phyloP scores from a whole-genome alignment of 345 rosid species.

The Murraya koenigii region DNA sequence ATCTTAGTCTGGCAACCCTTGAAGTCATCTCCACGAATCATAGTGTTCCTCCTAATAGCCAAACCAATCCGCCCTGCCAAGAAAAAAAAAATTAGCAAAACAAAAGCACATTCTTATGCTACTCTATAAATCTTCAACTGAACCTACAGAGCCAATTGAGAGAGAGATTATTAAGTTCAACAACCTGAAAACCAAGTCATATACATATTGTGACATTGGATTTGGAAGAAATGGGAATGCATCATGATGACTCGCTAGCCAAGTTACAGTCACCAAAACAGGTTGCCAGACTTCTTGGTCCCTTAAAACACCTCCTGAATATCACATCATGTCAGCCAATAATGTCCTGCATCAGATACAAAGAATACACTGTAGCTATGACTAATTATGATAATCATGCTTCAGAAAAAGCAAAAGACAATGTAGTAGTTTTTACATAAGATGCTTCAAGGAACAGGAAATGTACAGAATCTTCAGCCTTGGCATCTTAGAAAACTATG shows the following conservation, averaged over 20 bases:
- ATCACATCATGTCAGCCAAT: no score
- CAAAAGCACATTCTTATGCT: not conserved
- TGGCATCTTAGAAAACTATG: conserved; percentile 67
- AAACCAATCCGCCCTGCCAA: conserved; percentile 74
- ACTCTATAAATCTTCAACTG: not conserved
- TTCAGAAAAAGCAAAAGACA: not conserved
- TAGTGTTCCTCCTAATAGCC: conserved; percentile 71
- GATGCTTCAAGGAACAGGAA: conserved; percentile 65
- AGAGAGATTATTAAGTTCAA: conserved; percentile 12
- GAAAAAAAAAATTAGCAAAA: not conserved
- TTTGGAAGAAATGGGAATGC: no score
- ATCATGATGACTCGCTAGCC: no score
- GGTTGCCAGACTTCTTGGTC: no score
- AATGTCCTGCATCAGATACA: not conserved
- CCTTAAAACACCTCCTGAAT: no score
- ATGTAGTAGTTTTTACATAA: conserved; percentile 4
- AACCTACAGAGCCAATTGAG: conserved; percentile 38
- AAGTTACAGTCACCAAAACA: no score
- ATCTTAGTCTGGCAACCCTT: conserved; percentile 99
- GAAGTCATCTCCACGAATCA: conserved; percentile 95
- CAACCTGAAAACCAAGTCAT: conserved; percentile 46
- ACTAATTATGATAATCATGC: not conserved
- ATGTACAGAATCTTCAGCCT: conserved; percentile 8
- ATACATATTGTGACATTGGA: no score
- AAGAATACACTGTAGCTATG: not conserved